Percentiles rank a stretch among this genome's conserved stretches.
Conservation (phyloP, 202 grass and related monocot species). For the Panicum virgatum region DNA sequence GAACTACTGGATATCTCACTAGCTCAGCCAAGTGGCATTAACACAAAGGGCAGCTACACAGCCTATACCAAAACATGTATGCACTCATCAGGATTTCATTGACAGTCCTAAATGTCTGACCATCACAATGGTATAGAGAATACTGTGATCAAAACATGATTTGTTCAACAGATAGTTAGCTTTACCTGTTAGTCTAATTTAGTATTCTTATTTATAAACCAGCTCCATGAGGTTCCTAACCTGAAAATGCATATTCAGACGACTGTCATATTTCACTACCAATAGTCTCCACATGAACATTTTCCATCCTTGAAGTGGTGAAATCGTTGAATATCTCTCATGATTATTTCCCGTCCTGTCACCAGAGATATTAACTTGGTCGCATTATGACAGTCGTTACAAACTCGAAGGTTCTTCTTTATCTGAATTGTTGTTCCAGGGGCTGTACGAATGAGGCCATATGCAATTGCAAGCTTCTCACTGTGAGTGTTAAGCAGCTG, state of each 20-base stretch:
- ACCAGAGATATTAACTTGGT: slow-evolving; percentile 79
- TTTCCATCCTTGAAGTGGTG: slow-evolving; percentile 77
- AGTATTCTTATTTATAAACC: background rate
- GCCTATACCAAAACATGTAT: background rate
- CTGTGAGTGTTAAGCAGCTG: slow-evolving; percentile 77
- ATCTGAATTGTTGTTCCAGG: slow-evolving; percentile 80
- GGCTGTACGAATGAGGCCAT: slow-evolving; percentile 66
- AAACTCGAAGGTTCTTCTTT: slow-evolving; percentile 83
- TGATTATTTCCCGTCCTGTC: slow-evolving; percentile 68
- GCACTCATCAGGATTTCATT: background rate
- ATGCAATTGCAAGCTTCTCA: slow-evolving; percentile 81
- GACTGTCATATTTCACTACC: slow-evolving; percentile 41
- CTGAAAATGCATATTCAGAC: background rate
- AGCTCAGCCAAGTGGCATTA: background rate
- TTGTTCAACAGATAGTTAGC: background rate
- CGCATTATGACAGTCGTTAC: slow-evolving; percentile 74
- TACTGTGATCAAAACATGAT: background rate
- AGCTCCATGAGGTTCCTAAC: background rate
- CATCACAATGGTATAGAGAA: background rate
- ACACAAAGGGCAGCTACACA: background rate
- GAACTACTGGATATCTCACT: background rate
- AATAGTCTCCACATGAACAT: slow-evolving; percentile 83
- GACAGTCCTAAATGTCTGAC: background rate
- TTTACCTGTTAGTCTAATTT: slow-evolving; percentile 24
- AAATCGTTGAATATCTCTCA: slow-evolving; percentile 76